Base-by-base conservation (phyloP, 148 eudicot genomes). In the Rhododendron vialii region DNA sequence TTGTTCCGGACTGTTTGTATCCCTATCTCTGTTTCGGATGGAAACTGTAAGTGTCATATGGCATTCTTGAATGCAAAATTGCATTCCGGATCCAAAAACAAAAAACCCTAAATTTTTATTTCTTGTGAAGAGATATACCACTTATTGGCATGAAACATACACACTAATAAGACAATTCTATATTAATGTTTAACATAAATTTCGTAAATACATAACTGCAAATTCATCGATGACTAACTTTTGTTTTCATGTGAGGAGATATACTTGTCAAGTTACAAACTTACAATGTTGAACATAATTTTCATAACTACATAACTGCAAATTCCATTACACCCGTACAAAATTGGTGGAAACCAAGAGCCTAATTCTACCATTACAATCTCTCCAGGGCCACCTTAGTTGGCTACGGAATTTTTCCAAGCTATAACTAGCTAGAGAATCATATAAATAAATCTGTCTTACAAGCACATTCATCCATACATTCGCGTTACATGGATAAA, bases 361-460 rank as follows among this genome's bases (percentile, higher is more conserved):
- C 43, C 28, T 13, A 63, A 86, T 22, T 84, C 84, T 61, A 12
- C n/a, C 55, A 9, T 26, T 45, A 2, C 26, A 10, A 20, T 30
- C 80, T 22, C 59, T 20, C 74, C 22, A 71, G 77, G 53, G 15
- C 86, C 36, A 78, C 88, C 86, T 87, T 7, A 59, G 18, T 73
- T 3, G 17, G 77, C 50, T 79, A 87, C 5, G 47, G 86, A 84
- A 78, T 45, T 83, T 57, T n/a, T 33, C 88, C 53, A 7, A 75
- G n/a, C 81, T 5, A 33, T 82, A 26, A 41, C 43, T 47, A 47
- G 12, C 12, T 47, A 48, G 10, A 59, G 24, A 51, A 48, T n/a
- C 12, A 73, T 15, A 22, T 73, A 30, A 36, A 17, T 35, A 75
- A 36, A 75, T 69, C 36, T 6, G 17, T 28, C 75, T 6, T 10